A percentile compares a stretch with the other conserved stretches of the same genome.
Conservation (phyloP, 225 moss, liverwort and hornwort species). For the Rhytidiadelphus loreus region DNA sequence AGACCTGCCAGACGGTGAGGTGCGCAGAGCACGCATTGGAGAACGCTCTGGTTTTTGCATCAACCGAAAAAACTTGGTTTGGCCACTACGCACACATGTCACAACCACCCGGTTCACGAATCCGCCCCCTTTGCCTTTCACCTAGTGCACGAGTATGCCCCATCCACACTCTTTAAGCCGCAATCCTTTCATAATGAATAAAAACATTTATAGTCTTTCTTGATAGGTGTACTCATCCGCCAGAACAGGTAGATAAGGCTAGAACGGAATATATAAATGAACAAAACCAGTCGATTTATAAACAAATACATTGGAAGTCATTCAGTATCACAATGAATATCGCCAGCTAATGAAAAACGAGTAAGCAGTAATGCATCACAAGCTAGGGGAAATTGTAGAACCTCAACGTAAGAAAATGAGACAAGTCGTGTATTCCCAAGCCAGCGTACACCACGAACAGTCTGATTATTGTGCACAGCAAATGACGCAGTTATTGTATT, state of each 20-base stretch:
- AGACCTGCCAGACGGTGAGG: slow-evolving; percentile 98
- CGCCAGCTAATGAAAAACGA: not conserved
- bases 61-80: slow-evolving; percentile 75
- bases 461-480: slow-evolving; percentile 67
- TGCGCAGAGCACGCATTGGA: slow-evolving; percentile 89
- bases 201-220: not conserved
- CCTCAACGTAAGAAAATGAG: slow-evolving; percentile 92
- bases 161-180: not conserved
- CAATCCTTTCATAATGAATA: not conserved
- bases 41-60: slow-evolving; percentile 95
- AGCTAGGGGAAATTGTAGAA: slow-evolving; percentile 7
- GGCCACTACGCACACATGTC: slow-evolving; percentile 90
- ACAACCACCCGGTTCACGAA: slow-evolving; percentile 80
- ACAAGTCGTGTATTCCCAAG: slow-evolving; percentile 88
- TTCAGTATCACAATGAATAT: not conserved
- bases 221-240: not conserved
- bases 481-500: slow-evolving; percentile 83
- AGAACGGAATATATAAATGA: not conserved
- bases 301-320: not conserved
- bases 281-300: not conserved
- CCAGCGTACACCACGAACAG: slow-evolving; percentile 96
- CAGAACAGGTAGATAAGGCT: not conserved
- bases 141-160: slow-evolving; percentile 33
- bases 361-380: not conserved
- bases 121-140: slow-evolving; percentile 97